Evolutionary conservation across 495 filamentous ascomycete genomes (phyloP), one percentile per base, ranked within the genome.

Genomic region (Sphaerosporella brunnea): DNA sequence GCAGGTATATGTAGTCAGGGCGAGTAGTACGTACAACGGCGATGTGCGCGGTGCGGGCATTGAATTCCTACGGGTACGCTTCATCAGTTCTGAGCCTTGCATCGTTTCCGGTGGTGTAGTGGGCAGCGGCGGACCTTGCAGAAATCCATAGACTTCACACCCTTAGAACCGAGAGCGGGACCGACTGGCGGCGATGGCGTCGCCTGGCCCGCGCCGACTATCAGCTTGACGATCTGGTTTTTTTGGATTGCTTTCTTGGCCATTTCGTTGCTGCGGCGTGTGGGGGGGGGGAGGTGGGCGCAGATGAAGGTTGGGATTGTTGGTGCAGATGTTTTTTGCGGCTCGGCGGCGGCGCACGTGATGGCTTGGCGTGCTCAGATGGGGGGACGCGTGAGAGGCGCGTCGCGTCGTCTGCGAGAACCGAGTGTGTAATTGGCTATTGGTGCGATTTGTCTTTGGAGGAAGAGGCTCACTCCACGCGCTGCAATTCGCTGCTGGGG

Each of bases 91-190:
- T 3, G 3, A 16, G 26, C 13, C 35, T n/a, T n/a, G n/a, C n/a
- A n/a, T n/a, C n/a, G n/a, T n/a, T n/a, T n/a, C n/a, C n/a, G n/a
- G 35, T 21, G 19, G 20, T 13, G 13, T 5, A 13, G 28, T 15
- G 35, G 15, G 35, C 7, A 18, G 5, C 8, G 15, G 28, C 68
- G 54, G 59, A 95, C 90, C 74, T 97, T 97, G 74, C 90, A 96
- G 63, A 96, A 96, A 66, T 99, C 92, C 81, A 99, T 99, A 50
- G 81, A 87, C 71, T 99, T 99, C 34, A 99, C 82, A 69, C 90
- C 90, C 71, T 94, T 96, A 64, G 81, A 87, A 63, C 90, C 90
- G 52, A 99, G 72, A 36, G 90, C 92, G 23, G 92, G 92, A 68
- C 92, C 92, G 59, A 99, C 85, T 2, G 90, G 90, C n/a, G 90